Evolutionary conservation across 495 filamentous ascomycete genomes (phyloP), one percentile per base, ranked within the genome.

Genomic region (Podospora pseudoanserina): DNA sequence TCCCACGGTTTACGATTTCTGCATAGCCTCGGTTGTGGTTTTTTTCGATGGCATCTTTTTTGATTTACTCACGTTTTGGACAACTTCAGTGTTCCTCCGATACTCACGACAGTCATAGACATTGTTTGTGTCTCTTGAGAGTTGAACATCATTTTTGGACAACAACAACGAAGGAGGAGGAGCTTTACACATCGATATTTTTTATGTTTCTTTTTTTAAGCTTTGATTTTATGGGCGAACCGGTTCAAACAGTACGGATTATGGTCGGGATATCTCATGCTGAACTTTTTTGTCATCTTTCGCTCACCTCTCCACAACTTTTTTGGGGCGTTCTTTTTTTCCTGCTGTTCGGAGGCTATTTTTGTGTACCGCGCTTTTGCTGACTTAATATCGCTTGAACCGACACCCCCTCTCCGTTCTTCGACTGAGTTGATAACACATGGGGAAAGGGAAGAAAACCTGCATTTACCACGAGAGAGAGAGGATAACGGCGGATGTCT

Each of bases 1-100:
- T 20, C 55, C 55, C 55, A 58, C 23, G 55, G 55, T 18, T 56
- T 58, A 58, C 55, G 23, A 19, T 19, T 58, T 26, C 54, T 49
- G 39, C 64, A 60, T 59, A 49, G 54, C 54, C 64, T 60, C 64
- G 64, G 56, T 26, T 65, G 13, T 11, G 39, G 39, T 49, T 49
- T 16, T 49, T 13, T 16, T 49, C 9, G 39, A 49, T 49, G 39
- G 39, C 39, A 49, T 49, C 39, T 6, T 32, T 32, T 49, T 49
- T 49, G 13, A 49, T 13, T 5, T 49, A 11, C 13, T 49, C 15
- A 49, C 39, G 39, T 49, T 49, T 49, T 49, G 39, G 13, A 49
- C 39, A 49, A 13, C 15, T 49, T 49, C 39, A 49, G 39, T 18
- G 39, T 49, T 49, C 13, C 39, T 49, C 39, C 7, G 39, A 32